Conservation (phyloP, 2,329 filamentous ascomycete species). For the Aspergillus glaucus region DNA sequence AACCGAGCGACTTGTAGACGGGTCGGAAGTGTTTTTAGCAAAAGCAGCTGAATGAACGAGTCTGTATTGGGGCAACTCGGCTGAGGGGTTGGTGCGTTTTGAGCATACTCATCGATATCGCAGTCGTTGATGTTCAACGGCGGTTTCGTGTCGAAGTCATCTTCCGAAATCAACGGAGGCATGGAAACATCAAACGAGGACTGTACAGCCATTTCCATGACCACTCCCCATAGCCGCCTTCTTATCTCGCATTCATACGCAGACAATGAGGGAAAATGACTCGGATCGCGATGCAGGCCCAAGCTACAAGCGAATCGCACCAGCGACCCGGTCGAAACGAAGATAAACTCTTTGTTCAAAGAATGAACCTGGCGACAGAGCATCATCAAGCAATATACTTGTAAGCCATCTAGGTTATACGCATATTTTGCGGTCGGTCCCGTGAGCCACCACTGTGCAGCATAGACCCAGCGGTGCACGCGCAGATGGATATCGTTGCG, state of each 20-base stretch:
- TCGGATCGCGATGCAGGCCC: background rate
- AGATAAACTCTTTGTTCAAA: background rate
- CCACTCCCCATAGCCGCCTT: conserved; percentile 20
- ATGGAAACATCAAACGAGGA: conserved; percentile 16
- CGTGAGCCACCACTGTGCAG: background rate
- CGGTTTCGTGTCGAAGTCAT: conserved; percentile 10
- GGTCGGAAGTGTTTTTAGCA: conserved; percentile 6
- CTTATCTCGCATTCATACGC: conserved; percentile 20
- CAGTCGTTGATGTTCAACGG: conserved; percentile 13
- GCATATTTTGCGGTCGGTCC: background rate
- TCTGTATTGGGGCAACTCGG: conserved; percentile 3
- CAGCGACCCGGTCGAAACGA: background rate
- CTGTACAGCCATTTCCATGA: conserved; percentile 24
- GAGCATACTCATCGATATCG: conserved; percentile 6
- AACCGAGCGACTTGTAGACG: conserved; percentile 5
- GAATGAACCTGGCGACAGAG: background rate
- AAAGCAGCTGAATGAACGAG: conserved; percentile 10
- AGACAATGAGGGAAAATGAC: conserved; percentile 8
- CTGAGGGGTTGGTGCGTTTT: conserved; percentile 2
- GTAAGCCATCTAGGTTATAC: background rate
- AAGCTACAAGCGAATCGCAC: background rate
- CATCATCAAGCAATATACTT: background rate
- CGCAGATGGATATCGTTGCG: background rate
- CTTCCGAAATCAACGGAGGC: conserved; percentile 8
- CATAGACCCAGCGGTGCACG: background rate